Evolutionary conservation across 1,284 basidiomycete genomes (phyloP), one percentile per base, ranked within the genome.

Genomic region (Pseudozyma tsukubaensis): DNA sequence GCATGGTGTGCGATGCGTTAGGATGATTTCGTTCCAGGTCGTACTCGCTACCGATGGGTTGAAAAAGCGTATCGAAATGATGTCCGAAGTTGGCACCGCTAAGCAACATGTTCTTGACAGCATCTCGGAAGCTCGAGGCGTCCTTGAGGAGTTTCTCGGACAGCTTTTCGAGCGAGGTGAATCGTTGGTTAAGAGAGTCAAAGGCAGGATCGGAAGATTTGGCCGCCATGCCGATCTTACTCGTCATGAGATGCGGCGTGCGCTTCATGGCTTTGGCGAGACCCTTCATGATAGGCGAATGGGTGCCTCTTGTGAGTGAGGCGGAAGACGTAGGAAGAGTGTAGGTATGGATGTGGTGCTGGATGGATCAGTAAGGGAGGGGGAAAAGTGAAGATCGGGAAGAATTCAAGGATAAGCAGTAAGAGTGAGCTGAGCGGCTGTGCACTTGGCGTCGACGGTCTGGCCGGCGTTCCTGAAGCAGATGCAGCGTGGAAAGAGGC

Each of bases 61-160:
- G 79, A 66, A 78, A 84, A 32, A 98, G 85, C 35, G 89, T 89
- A 19, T 90, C 87, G 79, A 93, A 92, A 77, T 92, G 92, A 2
- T 88, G 88, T 1, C 90, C 90, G 83, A 93, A 96, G 54, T 90
- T 89, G 50, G 89, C 89, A 12, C 92, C 92, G 34, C 92, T 88
- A 4, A 89, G 90, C 83, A 99, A 90, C 57, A 99, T 89, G 59
- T 88, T 76, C 55, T 76, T 76, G 49, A 78, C 79, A 16, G 75
- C 65, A 59, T 98, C 94, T 10, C 90, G 89, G 86, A 94, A 98
- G 7, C 90, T 88, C 78, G 92, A 92, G 44, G 92, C 91, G 83
- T 99, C 95, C 86, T 97, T 97, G 76, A 94, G 85, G 67, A 99
- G 87, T 86, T 95, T 95, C 82, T 94, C 94, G 0, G 91, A 89